A percentile compares a stretch with the other conserved stretches of the same genome.
These are phyloP conservation scores for Ceratobasidium sp. DNA, from an alignment of 1,284 basidiomycete species.

Conservation along the genomic window DNA sequence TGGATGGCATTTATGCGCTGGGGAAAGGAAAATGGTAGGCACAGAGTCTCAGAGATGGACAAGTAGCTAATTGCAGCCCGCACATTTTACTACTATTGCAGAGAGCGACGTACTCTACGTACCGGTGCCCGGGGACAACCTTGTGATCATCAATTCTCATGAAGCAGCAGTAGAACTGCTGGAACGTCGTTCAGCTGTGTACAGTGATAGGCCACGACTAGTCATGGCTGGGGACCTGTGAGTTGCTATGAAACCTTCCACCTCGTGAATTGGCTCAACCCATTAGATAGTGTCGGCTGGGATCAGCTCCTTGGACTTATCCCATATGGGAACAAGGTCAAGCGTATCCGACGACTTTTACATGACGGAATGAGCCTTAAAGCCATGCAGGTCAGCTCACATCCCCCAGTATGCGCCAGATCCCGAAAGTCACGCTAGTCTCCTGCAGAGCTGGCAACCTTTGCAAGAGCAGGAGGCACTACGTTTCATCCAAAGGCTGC, in stretches of 20 bases:
- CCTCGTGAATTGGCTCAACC: too few relatives aligned
- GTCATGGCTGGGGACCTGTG: slow-evolving; percentile 17
- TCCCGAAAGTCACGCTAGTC: neutral
- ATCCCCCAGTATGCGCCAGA: neutral
- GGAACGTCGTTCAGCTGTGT: slow-evolving; percentile 27
- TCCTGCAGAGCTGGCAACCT: slow-evolving; percentile 14
- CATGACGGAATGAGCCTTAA: slow-evolving; percentile 21
- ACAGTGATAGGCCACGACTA: slow-evolving; percentile 10
- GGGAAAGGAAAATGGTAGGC: slow-evolving; percentile 44
- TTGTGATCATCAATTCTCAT: slow-evolving; percentile 44
- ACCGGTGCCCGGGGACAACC: slow-evolving; percentile 17
- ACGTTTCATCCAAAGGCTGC: slow-evolving; percentile 2
- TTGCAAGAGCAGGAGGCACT: slow-evolving; percentile 28
- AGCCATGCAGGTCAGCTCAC: slow-evolving; percentile 11
- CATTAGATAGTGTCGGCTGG: slow-evolving; percentile 21
- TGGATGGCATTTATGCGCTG: slow-evolving; percentile 49
- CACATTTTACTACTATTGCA: too few relatives aligned
- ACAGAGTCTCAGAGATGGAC: neutral
- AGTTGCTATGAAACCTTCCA: too few relatives aligned
- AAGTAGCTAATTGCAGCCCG: too few relatives aligned
- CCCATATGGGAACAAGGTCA: neutral
- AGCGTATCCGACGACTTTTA: slow-evolving; percentile 17
- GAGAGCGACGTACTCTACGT: slow-evolving; percentile 42
- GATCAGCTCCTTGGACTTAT: slow-evolving; percentile 3
- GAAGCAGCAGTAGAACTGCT: slow-evolving; percentile 44